Percentiles rank a stretch among this genome's conserved stretches.
phyloP scores from a whole-genome alignment of 495 filamentous ascomycete species.

The Xanthoparmelia taractica region DNA sequence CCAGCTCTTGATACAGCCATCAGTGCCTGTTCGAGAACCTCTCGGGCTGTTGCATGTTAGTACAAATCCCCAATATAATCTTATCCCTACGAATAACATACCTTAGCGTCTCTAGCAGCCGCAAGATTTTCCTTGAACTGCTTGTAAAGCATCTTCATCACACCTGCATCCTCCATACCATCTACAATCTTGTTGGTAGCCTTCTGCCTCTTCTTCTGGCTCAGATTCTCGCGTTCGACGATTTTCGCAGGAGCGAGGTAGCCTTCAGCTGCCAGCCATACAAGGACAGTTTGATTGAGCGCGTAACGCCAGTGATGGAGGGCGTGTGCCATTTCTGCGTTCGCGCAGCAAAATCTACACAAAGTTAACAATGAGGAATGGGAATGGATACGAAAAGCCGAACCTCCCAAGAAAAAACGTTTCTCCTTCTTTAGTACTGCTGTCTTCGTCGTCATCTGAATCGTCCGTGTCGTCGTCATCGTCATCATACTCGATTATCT shows the following conservation, averaged over 20 bases:
- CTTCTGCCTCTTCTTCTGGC: slow-evolving; percentile 43
- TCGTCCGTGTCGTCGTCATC: slow-evolving; percentile 30
- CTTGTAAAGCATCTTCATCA: slow-evolving; percentile 49
- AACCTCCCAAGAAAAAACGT: slow-evolving; percentile 42
- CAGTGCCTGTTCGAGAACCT: slow-evolving; percentile 12
- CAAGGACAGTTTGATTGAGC: slow-evolving; percentile 62
- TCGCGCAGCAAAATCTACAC: slow-evolving; percentile 52
- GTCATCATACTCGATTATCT: slow-evolving; percentile 52
- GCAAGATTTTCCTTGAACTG: slow-evolving; percentile 54
- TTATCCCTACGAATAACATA: slow-evolving; percentile 22
- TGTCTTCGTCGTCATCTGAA: slow-evolving; percentile 30
- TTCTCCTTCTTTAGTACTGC: slow-evolving; percentile 31
- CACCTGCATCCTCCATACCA: slow-evolving; percentile 46
- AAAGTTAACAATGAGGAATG: background rate
- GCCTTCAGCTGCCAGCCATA: slow-evolving; percentile 49
- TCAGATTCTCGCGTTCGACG: slow-evolving; percentile 46
- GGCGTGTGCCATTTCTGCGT: slow-evolving; percentile 61
- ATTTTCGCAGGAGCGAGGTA: slow-evolving; percentile 46
- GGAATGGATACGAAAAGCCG: background rate
- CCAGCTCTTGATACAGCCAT: background rate
- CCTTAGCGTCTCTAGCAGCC: slow-evolving; percentile 43
- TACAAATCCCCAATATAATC: background rate
- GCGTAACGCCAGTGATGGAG: slow-evolving; percentile 70
- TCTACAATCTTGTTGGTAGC: slow-evolving; percentile 52
- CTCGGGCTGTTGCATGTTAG: slow-evolving; percentile 15